phyloP scores from a whole-genome alignment of 2,329 filamentous ascomycete species.

The Xylariomycetidae sp. region DNA sequence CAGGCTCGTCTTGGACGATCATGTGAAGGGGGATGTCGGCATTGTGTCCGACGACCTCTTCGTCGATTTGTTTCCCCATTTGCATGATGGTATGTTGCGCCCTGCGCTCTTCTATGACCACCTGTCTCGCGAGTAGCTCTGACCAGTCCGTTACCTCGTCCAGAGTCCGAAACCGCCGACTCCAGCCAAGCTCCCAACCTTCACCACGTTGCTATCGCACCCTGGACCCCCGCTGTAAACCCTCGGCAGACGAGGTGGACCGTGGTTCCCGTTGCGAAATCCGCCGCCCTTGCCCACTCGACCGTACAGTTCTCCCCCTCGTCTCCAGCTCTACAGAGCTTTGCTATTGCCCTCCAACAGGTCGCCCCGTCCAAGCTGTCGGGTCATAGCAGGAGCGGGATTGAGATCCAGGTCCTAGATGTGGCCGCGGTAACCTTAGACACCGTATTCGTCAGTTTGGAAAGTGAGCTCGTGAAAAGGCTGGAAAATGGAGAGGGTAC shows the following conservation, averaged over 20 bases:
- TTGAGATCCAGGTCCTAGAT: constrained; percentile 80
- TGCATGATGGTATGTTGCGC: constrained; percentile 37
- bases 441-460: constrained; percentile 79
- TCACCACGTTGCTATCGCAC: constrained; percentile 65
- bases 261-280: constrained; percentile 67
- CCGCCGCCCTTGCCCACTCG: constrained; percentile 62
- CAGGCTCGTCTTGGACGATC: constrained; percentile 76
- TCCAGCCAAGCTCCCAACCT: constrained; percentile 31
- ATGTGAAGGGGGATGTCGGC: constrained; percentile 78
- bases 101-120: too few species aligned
- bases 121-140: too few species aligned
- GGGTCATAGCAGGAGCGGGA: constrained; percentile 65
- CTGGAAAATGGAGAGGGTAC: constrained; percentile 78
- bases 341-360: constrained; percentile 66
- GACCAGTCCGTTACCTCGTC: neutral
- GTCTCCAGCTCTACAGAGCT: constrained; percentile 70
- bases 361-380: constrained; percentile 70
- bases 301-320: constrained; percentile 73
- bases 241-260: constrained; percentile 71
- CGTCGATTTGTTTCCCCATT: constrained; percentile 67
- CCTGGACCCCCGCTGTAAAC: constrained; percentile 57
- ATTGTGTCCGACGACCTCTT: constrained; percentile 84
- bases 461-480: constrained; percentile 71
- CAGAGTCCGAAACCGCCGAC: constrained; percentile 26
- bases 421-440: constrained; percentile 75